Percentiles rank a stretch among this genome's conserved stretches.
Evolutionary conservation across 345 rosid species (phyloP).

Genomic region (Ailanthus altissimus): DNA sequence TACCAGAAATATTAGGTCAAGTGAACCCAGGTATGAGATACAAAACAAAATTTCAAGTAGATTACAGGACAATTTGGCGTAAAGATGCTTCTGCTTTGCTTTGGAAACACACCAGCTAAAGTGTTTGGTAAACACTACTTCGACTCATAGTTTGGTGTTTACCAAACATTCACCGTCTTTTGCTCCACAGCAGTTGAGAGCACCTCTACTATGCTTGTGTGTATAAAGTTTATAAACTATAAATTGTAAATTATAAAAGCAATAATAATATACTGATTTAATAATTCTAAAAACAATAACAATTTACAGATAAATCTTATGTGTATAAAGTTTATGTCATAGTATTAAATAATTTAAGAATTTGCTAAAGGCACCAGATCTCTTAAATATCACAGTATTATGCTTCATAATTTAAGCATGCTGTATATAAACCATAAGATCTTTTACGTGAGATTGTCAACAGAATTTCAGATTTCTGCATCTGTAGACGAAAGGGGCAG

Average conservation of each 20-base stretch:
- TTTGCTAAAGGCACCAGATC: background rate
- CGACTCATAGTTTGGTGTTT: no score
- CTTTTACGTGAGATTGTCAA: background rate
- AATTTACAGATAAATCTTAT: background rate
- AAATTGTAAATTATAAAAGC: background rate
- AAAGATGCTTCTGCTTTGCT: no score
- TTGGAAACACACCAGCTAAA: no score
- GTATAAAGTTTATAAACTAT: no score
- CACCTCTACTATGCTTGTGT: background rate
- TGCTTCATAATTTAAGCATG: background rate
- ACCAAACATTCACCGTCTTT: no score
- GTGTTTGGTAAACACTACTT: no score
- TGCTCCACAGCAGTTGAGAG: no score
- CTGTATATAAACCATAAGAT: background rate
- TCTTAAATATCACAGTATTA: background rate
- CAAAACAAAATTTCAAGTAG: conserved; percentile 1
- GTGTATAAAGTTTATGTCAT: no score
- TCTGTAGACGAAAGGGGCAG: background rate
- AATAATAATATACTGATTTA: background rate
- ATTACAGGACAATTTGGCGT: no score
- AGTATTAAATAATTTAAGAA: background rate
- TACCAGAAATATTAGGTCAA: background rate
- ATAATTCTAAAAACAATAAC: background rate
- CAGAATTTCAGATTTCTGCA: background rate
- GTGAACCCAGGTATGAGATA: background rate